A percentile compares a stretch with the other conserved stretches of the same genome.
Evolutionary conservation across 73 alveolate species (phyloP).

Genomic region (Symbiodinium pilosum): DNA sequence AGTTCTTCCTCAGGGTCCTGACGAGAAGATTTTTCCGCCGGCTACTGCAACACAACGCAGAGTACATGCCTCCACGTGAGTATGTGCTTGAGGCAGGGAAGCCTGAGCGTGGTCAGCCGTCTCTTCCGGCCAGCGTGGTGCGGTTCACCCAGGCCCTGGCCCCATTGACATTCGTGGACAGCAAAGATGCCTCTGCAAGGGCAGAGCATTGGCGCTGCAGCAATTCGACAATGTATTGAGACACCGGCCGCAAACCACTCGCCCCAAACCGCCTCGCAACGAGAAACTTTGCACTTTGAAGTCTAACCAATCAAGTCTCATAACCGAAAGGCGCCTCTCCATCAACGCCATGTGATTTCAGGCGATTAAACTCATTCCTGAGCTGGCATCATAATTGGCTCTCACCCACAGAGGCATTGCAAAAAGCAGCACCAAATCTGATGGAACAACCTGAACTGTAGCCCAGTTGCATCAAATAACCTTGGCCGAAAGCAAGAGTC

Average conservation of each 20-base stretch:
- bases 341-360: constrained; percentile 79
- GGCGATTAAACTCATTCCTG: constrained; percentile 74
- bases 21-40: no score
- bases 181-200: neutral
- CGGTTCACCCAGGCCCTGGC: neutral
- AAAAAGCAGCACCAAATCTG: no score
- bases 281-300: neutral
- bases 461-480: constrained; percentile 51
- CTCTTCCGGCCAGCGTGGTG: no score
- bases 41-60: no score
- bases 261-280: constrained; percentile 67
- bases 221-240: neutral
- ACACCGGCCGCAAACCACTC: constrained; percentile 38
- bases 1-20: no score
- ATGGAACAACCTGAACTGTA: neutral
- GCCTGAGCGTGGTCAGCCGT: constrained; percentile 8
- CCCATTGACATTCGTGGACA: neutral
- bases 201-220: no score
- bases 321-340: constrained; percentile 50
- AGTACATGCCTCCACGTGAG: constrained; percentile 74
- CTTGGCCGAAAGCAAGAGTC: constrained; percentile 17
- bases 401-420: no score
- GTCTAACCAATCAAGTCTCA: neutral
- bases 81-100: constrained; percentile 64
- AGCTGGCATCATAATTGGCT: neutral